Evolutionary conservation across 805 yeast genomes (phyloP).

Genomic region (Vanderwaltozyma yarrowii): DNA sequence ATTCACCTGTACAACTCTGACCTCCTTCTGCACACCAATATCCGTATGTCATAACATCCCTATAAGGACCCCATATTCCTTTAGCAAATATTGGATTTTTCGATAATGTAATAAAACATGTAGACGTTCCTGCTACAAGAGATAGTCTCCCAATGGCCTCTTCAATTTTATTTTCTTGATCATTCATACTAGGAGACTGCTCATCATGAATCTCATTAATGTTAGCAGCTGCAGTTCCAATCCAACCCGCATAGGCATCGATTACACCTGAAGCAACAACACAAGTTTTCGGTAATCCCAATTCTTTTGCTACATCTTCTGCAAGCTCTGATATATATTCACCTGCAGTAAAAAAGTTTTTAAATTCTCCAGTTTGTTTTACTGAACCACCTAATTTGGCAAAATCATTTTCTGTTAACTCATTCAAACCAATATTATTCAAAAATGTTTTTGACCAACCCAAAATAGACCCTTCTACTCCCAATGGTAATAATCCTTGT

Average conservation of each 20-base stretch:
- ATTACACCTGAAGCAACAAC: constrained; percentile 92
- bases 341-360: constrained; percentile 70
- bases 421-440: constrained; percentile 56
- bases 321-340: constrained; percentile 72
- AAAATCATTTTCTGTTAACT: constrained; percentile 68
- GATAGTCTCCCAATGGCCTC: constrained; percentile 79
- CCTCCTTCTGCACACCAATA: constrained; percentile 98
- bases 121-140: constrained; percentile 97
- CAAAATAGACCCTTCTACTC: constrained; percentile 72
- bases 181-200: no score
- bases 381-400: constrained; percentile 76
- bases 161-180: constrained; percentile 35
- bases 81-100: constrained; percentile 78
- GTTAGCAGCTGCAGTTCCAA: constrained; percentile 93
- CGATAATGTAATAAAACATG: constrained; percentile 88
- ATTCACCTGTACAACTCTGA: constrained; percentile 95
- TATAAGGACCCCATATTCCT: constrained; percentile 99
- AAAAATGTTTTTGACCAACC: constrained; percentile 91
- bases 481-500: constrained; percentile 88
- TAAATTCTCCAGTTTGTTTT: constrained; percentile 29
- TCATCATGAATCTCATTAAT: constrained; percentile 13
- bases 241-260: constrained; percentile 98
- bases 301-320: constrained; percentile 58
- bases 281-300: constrained; percentile 73
- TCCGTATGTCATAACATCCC: constrained; percentile 83